These are phyloP conservation scores for Annulohypoxylon maeteangense DNA, from an alignment of 495 filamentous ascomycete species.

Conservation along the genomic window DNA sequence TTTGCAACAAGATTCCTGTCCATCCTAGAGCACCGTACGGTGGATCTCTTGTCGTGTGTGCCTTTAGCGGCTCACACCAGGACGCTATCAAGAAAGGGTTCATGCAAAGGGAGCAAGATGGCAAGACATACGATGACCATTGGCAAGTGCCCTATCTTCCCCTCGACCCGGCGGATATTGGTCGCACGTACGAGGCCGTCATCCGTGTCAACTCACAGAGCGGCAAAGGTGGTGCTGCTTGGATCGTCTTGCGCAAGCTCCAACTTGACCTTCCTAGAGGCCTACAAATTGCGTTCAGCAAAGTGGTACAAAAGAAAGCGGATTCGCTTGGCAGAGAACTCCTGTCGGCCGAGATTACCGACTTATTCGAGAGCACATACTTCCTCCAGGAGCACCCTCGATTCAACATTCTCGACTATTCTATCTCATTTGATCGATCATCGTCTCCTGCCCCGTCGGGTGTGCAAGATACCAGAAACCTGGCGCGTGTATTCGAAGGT, in stretches of 20 bases:
- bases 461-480: slow-evolving; percentile 76
- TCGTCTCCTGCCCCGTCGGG: slow-evolving; percentile 76
- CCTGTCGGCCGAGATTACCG: slow-evolving; percentile 80
- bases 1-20: slow-evolving; percentile 93
- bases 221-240: slow-evolving; percentile 95
- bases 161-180: slow-evolving; percentile 92
- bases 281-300: slow-evolving; percentile 90
- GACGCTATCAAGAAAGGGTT: slow-evolving; percentile 99
- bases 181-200: slow-evolving; percentile 94
- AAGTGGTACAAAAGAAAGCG: slow-evolving; percentile 81
- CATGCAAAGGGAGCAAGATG: slow-evolving; percentile 70
- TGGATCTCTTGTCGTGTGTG: slow-evolving; percentile 86
- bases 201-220: slow-evolving; percentile 98
- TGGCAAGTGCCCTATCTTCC: slow-evolving; percentile 90
- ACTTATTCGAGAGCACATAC: slow-evolving; percentile 88
- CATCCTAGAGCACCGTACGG: slow-evolving; percentile 90
- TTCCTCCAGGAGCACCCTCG: slow-evolving; percentile 82
- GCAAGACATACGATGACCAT: slow-evolving; percentile 67
- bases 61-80: slow-evolving; percentile 92
- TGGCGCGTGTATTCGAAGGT: slow-evolving; percentile 87
- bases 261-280: slow-evolving; percentile 94
- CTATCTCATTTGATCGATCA: slow-evolving; percentile 86
- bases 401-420: slow-evolving; percentile 92
- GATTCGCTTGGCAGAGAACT: slow-evolving; percentile 84
- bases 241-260: slow-evolving; percentile 88